Evolutionary conservation across 1,284 basidiomycete species (phyloP).

Genomic region (Meira miltonrushii): DNA sequence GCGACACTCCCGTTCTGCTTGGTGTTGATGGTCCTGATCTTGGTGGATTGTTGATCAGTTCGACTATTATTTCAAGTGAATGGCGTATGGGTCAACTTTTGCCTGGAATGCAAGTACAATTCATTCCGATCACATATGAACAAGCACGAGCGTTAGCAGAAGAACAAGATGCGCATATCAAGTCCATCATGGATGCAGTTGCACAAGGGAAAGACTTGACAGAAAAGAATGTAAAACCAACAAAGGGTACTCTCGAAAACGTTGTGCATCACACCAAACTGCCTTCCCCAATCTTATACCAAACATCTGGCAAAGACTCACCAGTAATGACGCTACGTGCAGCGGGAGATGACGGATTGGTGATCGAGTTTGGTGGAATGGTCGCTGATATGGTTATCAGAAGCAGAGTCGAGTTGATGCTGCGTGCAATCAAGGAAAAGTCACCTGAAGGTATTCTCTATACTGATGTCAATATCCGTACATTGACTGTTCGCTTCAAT

Average conservation of each 20-base stretch:
- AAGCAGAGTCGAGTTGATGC: conserved; percentile 57
- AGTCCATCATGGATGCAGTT: neutral
- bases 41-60: conserved; percentile 52
- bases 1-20: conserved; percentile 67
- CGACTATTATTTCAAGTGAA: conserved; percentile 57
- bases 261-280: neutral
- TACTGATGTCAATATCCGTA: conserved; percentile 18
- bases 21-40: conserved; percentile 63
- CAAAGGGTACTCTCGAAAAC: too few relatives aligned
- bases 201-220: neutral
- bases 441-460: conserved; percentile 52
- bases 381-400: conserved; percentile 49
- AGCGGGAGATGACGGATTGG: conserved; percentile 18
- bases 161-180: conserved; percentile 9
- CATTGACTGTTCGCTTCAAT: conserved; percentile 59
- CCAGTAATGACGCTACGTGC: conserved; percentile 19
- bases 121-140: conserved; percentile 57
- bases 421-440: conserved; percentile 52
- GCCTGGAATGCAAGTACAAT: conserved; percentile 59
- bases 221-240: conserved; percentile 1
- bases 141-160: conserved; percentile 51
- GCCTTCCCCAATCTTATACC: neutral
- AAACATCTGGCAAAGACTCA: conserved; percentile 1
- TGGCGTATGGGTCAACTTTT: conserved; percentile 65
- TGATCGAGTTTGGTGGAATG: conserved; percentile 24